Percentiles rank a stretch among this genome's conserved stretches.
Evolutionary conservation across 805 yeast genomes (phyloP).

Genomic region (Ascoidea tarda): DNA sequence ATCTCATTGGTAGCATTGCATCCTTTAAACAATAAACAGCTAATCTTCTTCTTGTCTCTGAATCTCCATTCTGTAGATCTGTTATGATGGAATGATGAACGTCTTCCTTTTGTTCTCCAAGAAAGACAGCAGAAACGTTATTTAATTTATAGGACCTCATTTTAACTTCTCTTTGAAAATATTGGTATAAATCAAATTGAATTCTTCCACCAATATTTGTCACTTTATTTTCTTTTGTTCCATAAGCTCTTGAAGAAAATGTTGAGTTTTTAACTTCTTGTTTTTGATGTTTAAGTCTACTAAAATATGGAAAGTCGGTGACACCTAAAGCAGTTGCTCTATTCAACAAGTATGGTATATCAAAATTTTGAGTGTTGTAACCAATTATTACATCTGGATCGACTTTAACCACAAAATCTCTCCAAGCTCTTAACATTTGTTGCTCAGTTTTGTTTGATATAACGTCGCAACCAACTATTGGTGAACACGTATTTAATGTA

Average conservation of each 20-base stretch:
- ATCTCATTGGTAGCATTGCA: constrained; percentile 80
- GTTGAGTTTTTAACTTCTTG: constrained; percentile 74
- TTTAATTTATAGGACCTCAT: constrained; percentile 88
- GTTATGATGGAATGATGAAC: constrained; percentile 96
- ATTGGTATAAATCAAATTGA: constrained; percentile 87
- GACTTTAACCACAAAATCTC: constrained; percentile 63
- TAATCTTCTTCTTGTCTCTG: constrained; percentile 84
- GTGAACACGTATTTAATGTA: constrained; percentile 81
- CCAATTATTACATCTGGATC: constrained; percentile 98
- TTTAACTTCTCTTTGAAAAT: constrained; percentile 89
- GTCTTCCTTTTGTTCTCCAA: constrained; percentile 95
- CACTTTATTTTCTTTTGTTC: constrained; percentile 85
- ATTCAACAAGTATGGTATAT: constrained; percentile 82
- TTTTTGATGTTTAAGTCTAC: constrained; percentile 50
- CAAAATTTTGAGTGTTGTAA: constrained; percentile 88
- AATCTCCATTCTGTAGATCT: constrained; percentile 80
- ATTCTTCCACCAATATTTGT: constrained; percentile 92
- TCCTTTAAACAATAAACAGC: constrained; percentile 97
- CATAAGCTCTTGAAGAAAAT: constrained; percentile 91
- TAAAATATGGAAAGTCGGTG: constrained; percentile 68
- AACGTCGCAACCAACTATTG: constrained; percentile 88
- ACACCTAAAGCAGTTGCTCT: constrained; percentile 67
- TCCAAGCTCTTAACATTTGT: constrained; percentile 80
- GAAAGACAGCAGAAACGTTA: constrained; percentile 86
- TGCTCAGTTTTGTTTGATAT: constrained; percentile 61